Evolutionary conservation across 148 eudicot species (phyloP).

Genomic region (Rhododendron kiyosumense): DNA sequence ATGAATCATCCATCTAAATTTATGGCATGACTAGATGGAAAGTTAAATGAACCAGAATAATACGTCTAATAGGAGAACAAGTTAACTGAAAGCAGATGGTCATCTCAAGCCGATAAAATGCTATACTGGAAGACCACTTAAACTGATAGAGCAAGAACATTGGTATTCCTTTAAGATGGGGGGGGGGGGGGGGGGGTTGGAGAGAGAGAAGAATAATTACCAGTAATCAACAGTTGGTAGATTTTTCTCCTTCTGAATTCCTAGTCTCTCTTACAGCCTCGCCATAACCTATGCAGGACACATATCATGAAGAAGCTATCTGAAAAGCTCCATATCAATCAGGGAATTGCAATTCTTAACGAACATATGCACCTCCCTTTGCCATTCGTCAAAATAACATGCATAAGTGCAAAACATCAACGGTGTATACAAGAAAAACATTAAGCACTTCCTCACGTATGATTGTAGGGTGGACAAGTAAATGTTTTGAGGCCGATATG

Average conservation of each 20-base stretch:
- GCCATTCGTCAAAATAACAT: background rate
- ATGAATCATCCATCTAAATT: background rate
- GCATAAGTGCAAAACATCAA: background rate
- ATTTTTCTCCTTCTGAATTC: conserved; percentile 43
- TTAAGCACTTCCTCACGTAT: background rate
- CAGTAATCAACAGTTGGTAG: conserved; percentile 73
- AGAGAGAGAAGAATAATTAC: conserved; percentile 20
- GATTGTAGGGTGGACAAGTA: background rate
- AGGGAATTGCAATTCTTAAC: background rate
- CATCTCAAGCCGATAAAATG: background rate
- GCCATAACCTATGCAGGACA: conserved; percentile 43
- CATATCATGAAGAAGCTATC: background rate
- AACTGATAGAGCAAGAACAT: too few species aligned
- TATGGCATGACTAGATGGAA: too few species aligned
- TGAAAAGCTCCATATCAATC: background rate
- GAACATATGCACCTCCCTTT: background rate
- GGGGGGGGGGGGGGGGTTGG: too few species aligned
- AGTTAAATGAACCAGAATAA: background rate
- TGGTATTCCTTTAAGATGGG: background rate
- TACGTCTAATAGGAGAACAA: background rate
- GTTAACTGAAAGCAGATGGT: background rate
- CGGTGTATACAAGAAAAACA: background rate
- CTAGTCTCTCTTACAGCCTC: conserved; percentile 59
- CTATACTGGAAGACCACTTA: too few species aligned
- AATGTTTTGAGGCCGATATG: background rate